Percentiles rank a stretch among this genome's conserved stretches.
phyloP scores from a whole-genome alignment of 2,329 filamentous ascomycete species.

The Penicillium sp. region DNA sequence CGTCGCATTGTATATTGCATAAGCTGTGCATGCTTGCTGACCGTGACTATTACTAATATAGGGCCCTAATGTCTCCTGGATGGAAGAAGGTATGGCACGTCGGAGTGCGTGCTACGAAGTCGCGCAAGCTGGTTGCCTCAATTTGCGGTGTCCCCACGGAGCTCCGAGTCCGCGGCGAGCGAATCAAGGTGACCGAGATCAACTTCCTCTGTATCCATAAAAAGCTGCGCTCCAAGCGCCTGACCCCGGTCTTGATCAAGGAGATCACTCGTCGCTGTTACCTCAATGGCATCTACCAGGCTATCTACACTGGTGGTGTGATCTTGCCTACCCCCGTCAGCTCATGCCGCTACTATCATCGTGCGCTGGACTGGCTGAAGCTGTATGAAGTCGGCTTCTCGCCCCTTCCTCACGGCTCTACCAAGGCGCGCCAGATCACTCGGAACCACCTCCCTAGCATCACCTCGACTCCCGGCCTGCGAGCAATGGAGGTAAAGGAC shows the following conservation, averaged over 20 bases:
- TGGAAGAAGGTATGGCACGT: slow-evolving; percentile 96
- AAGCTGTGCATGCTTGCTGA: background rate
- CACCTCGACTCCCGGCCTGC: slow-evolving; percentile 71
- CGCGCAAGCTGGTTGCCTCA: slow-evolving; percentile 86
- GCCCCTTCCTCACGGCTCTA: slow-evolving; percentile 77
- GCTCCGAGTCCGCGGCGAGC: slow-evolving; percentile 73
- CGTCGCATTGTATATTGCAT: background rate
- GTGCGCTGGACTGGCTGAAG: slow-evolving; percentile 92
- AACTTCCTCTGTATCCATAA: slow-evolving; percentile 99
- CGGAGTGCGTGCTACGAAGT: slow-evolving; percentile 80
- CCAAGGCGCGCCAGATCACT: slow-evolving; percentile 77
- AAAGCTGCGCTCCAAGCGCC: slow-evolving; percentile 88
- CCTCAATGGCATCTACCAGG: slow-evolving; percentile 82
- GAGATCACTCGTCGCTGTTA: slow-evolving; percentile 95
- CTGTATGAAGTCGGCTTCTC: slow-evolving; percentile 94
- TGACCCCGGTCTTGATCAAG: slow-evolving; percentile 93
- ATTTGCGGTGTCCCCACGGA: slow-evolving; percentile 90
- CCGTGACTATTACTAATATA: slow-evolving; percentile 33
- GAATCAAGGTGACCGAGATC: slow-evolving; percentile 81
- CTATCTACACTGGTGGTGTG: slow-evolving; percentile 90
- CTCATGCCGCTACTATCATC: slow-evolving; percentile 93
- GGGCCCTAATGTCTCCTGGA: slow-evolving; percentile 90
- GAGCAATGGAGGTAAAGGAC: slow-evolving; percentile 77
- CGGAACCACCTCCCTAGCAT: slow-evolving; percentile 79
- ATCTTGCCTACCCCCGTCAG: slow-evolving; percentile 88